phyloP scores from a whole-genome alignment of 2,329 filamentous ascomycete species.

The Penicillium sp. region DNA sequence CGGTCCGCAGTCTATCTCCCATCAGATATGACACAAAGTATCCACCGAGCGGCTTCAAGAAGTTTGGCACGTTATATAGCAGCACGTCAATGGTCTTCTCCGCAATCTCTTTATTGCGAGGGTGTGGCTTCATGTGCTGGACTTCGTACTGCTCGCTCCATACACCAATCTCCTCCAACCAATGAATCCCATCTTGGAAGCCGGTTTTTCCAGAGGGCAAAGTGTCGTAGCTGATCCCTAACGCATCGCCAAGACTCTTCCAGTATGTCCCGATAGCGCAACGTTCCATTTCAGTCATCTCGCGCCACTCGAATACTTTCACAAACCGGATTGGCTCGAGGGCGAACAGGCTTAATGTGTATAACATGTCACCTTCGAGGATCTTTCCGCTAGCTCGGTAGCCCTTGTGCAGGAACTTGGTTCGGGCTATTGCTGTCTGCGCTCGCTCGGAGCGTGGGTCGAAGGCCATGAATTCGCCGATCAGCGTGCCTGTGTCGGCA shows the following conservation, averaged over 20 bases:
- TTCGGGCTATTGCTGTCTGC: constrained; percentile 56
- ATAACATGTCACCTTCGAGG: constrained; percentile 60
- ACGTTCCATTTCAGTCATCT: constrained; percentile 62
- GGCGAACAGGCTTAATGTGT: constrained; percentile 63
- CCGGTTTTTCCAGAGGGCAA: constrained; percentile 42
- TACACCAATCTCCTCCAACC: constrained; percentile 47
- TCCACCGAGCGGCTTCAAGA: constrained; percentile 46
- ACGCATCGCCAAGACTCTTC: constrained; percentile 68
- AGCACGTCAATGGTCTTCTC: constrained; percentile 60
- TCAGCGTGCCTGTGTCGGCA: constrained; percentile 51
- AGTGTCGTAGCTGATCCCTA: constrained; percentile 56
- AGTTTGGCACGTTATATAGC: constrained; percentile 52
- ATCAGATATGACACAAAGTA: constrained; percentile 58
- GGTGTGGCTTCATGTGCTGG: constrained; percentile 55
- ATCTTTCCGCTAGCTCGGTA: constrained; percentile 60
- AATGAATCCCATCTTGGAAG: constrained; percentile 52
- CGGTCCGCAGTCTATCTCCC: constrained; percentile 59
- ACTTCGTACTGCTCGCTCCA: constrained; percentile 60
- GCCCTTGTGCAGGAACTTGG: constrained; percentile 60
- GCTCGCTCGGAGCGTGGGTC: constrained; percentile 45
- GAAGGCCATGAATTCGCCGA: constrained; percentile 49
- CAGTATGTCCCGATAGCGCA: constrained; percentile 67
- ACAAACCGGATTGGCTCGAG: constrained; percentile 65
- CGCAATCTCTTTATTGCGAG: constrained; percentile 52
- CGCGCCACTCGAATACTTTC: constrained; percentile 66